Evolutionary conservation across 2,329 filamentous ascomycete genomes (phyloP).

Genomic region (Seiridium cupressi): DNA sequence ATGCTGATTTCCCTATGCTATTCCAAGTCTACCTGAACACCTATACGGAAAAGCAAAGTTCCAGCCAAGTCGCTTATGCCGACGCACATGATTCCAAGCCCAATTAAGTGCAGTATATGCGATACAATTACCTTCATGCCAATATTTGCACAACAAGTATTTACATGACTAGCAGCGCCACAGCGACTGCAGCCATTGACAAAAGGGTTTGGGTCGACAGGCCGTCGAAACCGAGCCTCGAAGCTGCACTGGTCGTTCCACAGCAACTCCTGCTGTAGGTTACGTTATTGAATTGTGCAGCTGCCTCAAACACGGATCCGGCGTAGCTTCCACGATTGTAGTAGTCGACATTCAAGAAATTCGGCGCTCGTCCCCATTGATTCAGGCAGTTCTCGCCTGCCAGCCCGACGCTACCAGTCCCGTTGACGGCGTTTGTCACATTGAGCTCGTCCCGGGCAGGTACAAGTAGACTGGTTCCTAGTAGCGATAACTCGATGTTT

Average conservation of each 20-base stretch:
- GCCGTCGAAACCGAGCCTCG: neutral
- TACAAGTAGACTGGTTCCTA: conserved; percentile 63
- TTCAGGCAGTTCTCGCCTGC: conserved; percentile 60
- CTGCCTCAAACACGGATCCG: conserved; percentile 76
- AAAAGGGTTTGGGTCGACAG: neutral
- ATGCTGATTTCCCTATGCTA: neutral
- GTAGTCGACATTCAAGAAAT: conserved; percentile 80
- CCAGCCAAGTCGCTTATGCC: neutral
- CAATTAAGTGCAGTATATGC: too few relatives aligned
- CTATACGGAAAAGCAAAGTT: neutral
- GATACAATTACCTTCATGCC: neutral
- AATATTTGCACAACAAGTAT: neutral
- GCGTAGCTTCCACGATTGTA: conserved; percentile 68
- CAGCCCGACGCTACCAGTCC: conserved; percentile 64
- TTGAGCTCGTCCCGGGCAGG: conserved; percentile 71
- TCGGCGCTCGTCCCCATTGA: conserved; percentile 68
- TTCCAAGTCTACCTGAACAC: conserved; percentile 6
- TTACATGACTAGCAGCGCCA: neutral
- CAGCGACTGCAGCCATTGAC: neutral
- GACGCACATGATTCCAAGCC: too few relatives aligned
- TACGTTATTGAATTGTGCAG: conserved; percentile 69
- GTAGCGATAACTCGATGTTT: conserved; percentile 72
- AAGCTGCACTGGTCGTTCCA: conserved; percentile 33
- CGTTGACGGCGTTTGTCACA: conserved; percentile 66
- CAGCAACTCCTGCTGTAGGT: conserved; percentile 63